Conservation (phyloP, 2,329 filamentous ascomycete species). For the Trichoderma atroviride region DNA sequence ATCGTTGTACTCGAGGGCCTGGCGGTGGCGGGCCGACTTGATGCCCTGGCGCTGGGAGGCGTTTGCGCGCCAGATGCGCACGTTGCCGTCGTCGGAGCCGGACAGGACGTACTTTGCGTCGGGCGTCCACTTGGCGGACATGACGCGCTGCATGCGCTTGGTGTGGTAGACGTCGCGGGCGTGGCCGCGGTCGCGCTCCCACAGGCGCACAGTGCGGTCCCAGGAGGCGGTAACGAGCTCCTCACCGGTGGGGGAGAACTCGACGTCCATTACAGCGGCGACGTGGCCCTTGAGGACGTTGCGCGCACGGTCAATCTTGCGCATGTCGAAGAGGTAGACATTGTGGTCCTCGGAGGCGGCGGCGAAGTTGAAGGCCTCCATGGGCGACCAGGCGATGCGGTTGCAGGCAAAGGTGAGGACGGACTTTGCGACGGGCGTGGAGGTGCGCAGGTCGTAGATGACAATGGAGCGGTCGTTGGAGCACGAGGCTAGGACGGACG, state of each 20-base stretch:
- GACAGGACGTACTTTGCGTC: constrained; percentile 89
- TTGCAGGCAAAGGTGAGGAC: constrained; percentile 83
- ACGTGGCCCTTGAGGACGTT: constrained; percentile 92
- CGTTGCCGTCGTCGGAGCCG: constrained; percentile 91
- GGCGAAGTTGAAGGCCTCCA: constrained; percentile 95
- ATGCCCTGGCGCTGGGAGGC: constrained; percentile 82
- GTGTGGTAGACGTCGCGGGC: constrained; percentile 95
- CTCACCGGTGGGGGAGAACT: constrained; percentile 92
- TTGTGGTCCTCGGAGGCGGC: constrained; percentile 95
- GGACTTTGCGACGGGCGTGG: constrained; percentile 78
- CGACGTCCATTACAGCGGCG: constrained; percentile 90
- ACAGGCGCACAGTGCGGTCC: constrained; percentile 82
- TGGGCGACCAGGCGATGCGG: constrained; percentile 88
- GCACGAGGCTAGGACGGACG: constrained; percentile 82
- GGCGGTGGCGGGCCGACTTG: constrained; percentile 80
- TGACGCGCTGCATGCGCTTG: constrained; percentile 95
- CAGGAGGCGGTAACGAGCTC: constrained; percentile 90
- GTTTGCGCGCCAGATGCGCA: constrained; percentile 82
- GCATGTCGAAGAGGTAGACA: constrained; percentile 85
- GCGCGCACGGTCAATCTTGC: constrained; percentile 82
- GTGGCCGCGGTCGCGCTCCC: constrained; percentile 78
- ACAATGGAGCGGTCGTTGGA: constrained; percentile 85
- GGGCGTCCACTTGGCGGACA: constrained; percentile 80
- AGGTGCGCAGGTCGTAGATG: constrained; percentile 89
- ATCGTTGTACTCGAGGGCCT: constrained; percentile 89